Base-by-base conservation (phyloP, 495 filamentous ascomycete species). In the Physcia stellaris region DNA sequence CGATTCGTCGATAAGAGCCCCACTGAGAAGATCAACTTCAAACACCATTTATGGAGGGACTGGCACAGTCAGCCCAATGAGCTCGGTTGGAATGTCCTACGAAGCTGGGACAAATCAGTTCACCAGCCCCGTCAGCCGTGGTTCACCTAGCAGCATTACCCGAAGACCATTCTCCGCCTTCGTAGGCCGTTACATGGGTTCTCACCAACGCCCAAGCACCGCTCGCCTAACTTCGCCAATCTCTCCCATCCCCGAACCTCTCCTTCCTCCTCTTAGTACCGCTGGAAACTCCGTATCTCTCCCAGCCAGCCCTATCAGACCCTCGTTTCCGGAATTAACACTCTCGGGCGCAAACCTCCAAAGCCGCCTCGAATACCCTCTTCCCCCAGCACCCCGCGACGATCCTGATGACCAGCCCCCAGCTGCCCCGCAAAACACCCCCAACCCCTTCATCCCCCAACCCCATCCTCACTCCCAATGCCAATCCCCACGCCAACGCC, bases 321-420 rank as follows among this genome's bases (percentile, higher is more conserved):
- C 26, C n/a, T 35, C 43, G 10, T 37, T 41, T 32, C 44, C 43
- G 11, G 32, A 43, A 4, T 17, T 49, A n/a, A 52, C 46, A 5
- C 27, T 51, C 23, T 44, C 48, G 4, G 48, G 48, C 6, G 37
- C 45, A 23, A 51, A 51, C n/a, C 37, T 51, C 9, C 49, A 49
- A 34, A 43, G 38, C 12, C 46, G 46, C 10, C 35, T 49, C 12
- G 47, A 49, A 24, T 50, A 49, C 38, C 50, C 47, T 11, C 40
- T 48, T 10, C 46, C 43, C 16, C 46, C 49, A 15, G 42, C 47
- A 16, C 45, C 46, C 4, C 19, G 28, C n/a, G 37, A 22, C 12
- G 12, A 21, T 17, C 30, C 7, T 22, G 36, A 13, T 22, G 31
- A 16, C 36, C 42, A 3, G 28, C 34, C 13, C n/a, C 42, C 4